These are phyloP conservation scores for Malus hybrid DNA, from an alignment of 331 rosid genomes.

Conservation along the genomic window DNA sequence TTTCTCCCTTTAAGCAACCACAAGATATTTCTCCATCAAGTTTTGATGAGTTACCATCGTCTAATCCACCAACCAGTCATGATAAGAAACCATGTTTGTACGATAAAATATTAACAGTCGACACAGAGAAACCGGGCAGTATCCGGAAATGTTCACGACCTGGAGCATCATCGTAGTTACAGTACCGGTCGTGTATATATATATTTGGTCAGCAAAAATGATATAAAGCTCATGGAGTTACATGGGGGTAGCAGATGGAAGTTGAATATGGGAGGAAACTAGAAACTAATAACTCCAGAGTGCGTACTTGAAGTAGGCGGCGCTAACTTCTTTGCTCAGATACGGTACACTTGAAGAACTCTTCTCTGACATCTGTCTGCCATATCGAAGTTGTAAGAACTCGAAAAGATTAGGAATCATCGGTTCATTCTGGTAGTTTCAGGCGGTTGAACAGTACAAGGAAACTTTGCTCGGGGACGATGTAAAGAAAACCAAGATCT, in stretches of 20 bases:
- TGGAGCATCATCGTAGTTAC: neutral
- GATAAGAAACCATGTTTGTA: neutral
- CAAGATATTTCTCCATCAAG: neutral
- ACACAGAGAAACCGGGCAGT: neutral
- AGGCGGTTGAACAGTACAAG: conserved; percentile 88
- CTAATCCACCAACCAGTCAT: neutral
- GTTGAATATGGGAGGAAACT: too few relatives aligned
- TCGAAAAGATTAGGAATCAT: neutral
- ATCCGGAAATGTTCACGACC: neutral
- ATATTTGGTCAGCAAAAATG: conserved; percentile 39
- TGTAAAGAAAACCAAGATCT: conserved; percentile 86
- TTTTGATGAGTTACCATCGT: neutral
- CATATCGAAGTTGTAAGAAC: neutral
- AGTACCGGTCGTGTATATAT: neutral
- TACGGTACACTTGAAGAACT: conserved; percentile 5
- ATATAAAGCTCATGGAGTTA: conserved; percentile 36
- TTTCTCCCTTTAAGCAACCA: neutral
- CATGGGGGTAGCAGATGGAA: neutral
- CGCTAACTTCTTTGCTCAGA: neutral
- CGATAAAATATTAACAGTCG: neutral
- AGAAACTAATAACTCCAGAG: too few relatives aligned
- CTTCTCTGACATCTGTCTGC: conserved; percentile 1
- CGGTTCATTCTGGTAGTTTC: conserved; percentile 68
- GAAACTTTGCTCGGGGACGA: conserved; percentile 85
- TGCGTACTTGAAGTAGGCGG: too few relatives aligned